Evolutionary conservation across 2,329 filamentous ascomycete species (phyloP), one percentile per base, ranked within the genome.

Genomic region (Pestalotiopsis sp.): DNA sequence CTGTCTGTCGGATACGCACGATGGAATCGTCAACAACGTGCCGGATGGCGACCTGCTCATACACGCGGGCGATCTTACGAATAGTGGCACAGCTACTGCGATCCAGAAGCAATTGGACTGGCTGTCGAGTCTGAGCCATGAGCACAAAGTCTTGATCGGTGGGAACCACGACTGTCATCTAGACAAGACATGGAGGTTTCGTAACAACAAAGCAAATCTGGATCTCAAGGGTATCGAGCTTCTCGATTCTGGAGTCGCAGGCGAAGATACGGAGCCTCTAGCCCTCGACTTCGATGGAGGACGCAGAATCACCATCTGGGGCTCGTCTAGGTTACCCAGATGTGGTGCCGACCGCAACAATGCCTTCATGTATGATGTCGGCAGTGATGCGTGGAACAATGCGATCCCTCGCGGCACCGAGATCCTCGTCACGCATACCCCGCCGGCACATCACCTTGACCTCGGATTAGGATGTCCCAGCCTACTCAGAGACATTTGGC

Each of bases 161-260:
- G 95, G 95, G 1, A 98, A 98, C 77, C 95, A 98, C 79, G 95
- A 98, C 77, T 91, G 89, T 74, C 97, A 90, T 83, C 92, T 97
- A 70, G 95, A 97, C 79, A 83, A 87, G 27, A 83, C 84, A 23
- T 64, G 61, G 38, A 64, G 61, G 61, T 64, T 38, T 13, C 61
- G 61, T 7, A 36, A 79, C n/a, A 81, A 82, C 70, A 80, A 78
- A 38, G 84, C 95, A 17, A 84, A 93, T n/a, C 13, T 62, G 11
- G 59, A 62, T 73, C 90, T 93, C 83, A 90, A 87, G 66, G 84
- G 84, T 58, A 82, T 97, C 62, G 84, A 90, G 74, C 97, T 97
- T 78, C 87, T 97, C 3, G 89, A 97, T 79, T 90, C 92, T 73
- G 85, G 87, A 41, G 83, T 52, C 3, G 6, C 87, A 60, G 80